Conservation (phyloP, 306 rosid genomes). For the Prunus mira region DNA sequence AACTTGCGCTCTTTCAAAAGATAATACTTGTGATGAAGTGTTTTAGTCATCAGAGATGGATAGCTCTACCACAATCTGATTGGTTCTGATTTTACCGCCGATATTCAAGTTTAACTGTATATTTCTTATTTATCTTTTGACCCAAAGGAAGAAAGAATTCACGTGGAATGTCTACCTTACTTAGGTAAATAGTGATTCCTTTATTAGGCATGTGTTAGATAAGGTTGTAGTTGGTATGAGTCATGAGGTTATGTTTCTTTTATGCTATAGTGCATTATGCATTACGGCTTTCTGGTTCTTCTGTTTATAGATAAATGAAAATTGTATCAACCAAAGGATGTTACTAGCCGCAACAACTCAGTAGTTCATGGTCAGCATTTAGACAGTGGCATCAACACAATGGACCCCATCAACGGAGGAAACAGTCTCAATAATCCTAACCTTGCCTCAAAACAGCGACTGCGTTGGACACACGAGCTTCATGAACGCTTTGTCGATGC, state of each 20-base stretch:
- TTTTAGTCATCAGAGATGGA: neutral
- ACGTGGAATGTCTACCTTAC: neutral
- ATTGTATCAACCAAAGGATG: slow-evolving; percentile 61
- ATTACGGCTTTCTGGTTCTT: slow-evolving; percentile 5
- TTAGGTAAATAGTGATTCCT: neutral
- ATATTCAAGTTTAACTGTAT: neutral
- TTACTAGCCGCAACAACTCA: slow-evolving; percentile 49
- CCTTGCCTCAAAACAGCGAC: slow-evolving; percentile 76
- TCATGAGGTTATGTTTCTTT: neutral
- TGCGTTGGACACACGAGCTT: slow-evolving; percentile 96
- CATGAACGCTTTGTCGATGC: slow-evolving; percentile 97
- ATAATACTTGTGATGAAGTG: neutral
- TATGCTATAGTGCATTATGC: slow-evolving; percentile 16
- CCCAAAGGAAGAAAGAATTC: neutral
- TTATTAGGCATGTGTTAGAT: neutral
- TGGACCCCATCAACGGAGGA: slow-evolving; percentile 74
- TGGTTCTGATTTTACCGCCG: neutral
- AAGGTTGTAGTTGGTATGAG: neutral
- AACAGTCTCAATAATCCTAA: slow-evolving; percentile 60
- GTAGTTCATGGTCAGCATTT: slow-evolving; percentile 52
- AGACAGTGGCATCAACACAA: slow-evolving; percentile 49
- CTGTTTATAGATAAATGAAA: slow-evolving; percentile 56
- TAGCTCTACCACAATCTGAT: neutral
- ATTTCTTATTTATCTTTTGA: neutral
- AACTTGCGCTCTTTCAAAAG: neutral